phyloP scores from a whole-genome alignment of 106 monocot genomes.

The Platanthera guangdongensis region DNA sequence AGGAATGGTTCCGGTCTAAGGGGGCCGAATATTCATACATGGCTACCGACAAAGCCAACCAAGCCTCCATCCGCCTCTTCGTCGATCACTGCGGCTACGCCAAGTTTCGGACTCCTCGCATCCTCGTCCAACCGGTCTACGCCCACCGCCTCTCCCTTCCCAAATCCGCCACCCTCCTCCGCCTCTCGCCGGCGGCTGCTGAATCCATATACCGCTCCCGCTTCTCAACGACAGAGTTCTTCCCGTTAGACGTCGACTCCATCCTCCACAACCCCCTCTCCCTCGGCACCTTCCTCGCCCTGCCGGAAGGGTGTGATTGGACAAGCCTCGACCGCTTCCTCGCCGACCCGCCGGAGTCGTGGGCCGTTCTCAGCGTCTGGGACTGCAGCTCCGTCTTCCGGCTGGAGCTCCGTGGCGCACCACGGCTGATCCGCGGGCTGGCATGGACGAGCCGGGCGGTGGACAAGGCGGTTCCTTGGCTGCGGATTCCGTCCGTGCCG shows the following conservation, averaged over 20 bases:
- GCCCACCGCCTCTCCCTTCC: conserved; percentile 14
- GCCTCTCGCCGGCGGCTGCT: conserved; percentile 33
- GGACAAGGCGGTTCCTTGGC: conserved; percentile 60
- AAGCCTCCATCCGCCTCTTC: conserved; percentile 29
- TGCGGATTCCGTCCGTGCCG: conserved; percentile 73
- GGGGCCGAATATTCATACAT: conserved; percentile 30
- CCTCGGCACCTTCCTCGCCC: conserved; percentile 59
- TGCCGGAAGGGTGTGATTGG: conserved; percentile 11
- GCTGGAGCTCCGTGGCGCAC: conserved; percentile 61
- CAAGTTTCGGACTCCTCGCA: conserved; percentile 22
- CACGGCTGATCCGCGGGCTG: conserved; percentile 19
- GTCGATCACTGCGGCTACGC: conserved; percentile 18
- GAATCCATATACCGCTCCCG: conserved; percentile 39
- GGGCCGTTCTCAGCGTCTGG: conserved; percentile 91
- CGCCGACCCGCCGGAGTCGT: conserved; percentile 41
- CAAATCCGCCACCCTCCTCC: conserved; percentile 15
- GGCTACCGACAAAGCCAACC: conserved; percentile 24
- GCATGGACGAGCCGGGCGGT: conserved; percentile 45
- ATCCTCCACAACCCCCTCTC: conserved; percentile 52
- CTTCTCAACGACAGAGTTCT: conserved; percentile 68
- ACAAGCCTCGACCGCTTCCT: conserved; percentile 21
- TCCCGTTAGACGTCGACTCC: conserved; percentile 76
- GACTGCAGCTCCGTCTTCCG: conserved; percentile 60
- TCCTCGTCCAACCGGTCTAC: conserved; percentile 33
- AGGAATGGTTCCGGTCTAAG: conserved; percentile 16